Percentiles rank a stretch among this genome's conserved stretches.
Evolutionary conservation across 805 yeast genomes (phyloP).

Genomic region (Lipomyces chichibuensis): DNA sequence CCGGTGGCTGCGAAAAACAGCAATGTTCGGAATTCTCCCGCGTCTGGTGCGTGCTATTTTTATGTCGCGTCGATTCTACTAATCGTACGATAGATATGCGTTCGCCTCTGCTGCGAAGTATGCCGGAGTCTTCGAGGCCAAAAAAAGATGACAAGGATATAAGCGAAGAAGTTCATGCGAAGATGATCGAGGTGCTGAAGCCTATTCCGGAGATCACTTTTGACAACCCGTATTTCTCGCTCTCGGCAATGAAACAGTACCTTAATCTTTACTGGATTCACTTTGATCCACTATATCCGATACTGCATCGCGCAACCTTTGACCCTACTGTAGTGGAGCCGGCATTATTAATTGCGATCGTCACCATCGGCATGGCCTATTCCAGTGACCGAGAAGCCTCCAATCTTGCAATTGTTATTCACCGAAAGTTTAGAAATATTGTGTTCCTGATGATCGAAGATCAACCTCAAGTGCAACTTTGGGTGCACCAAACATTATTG

Average conservation of each 20-base stretch:
- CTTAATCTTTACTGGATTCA: conserved; percentile 45
- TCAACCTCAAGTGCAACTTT: conserved; percentile 41
- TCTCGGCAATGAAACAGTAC: conserved; percentile 35
- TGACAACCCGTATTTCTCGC: conserved; percentile 31
- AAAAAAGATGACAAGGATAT: conserved; percentile 15
- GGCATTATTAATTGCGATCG: conserved; percentile 39
- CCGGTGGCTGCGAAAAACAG: conserved; percentile 17
- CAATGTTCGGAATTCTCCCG: conserved; percentile 16
- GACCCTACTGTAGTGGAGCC: conserved; percentile 36
- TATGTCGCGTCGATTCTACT: neutral
- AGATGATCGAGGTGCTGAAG: conserved; percentile 31
- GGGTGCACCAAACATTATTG: conserved; percentile 41
- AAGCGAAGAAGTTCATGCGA: conserved; percentile 14
- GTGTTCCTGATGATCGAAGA: conserved; percentile 39
- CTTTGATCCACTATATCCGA: conserved; percentile 48
- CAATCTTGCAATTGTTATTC: conserved; percentile 39
- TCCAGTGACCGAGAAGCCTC: conserved; percentile 37
- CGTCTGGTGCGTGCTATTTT: conserved; percentile 13
- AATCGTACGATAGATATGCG: conserved; percentile 1
- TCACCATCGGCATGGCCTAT: conserved; percentile 43
- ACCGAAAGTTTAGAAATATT: conserved; percentile 40
- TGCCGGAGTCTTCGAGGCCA: neutral
- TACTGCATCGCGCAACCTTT: conserved; percentile 48
- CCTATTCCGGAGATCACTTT: conserved; percentile 33
- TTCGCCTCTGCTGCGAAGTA: conserved; percentile 6